Percentiles rank a stretch among this genome's conserved stretches.
phyloP scores from a whole-genome alignment of 306 rosid species.

The barrel medic (Medicago truncatula) region DNA sequence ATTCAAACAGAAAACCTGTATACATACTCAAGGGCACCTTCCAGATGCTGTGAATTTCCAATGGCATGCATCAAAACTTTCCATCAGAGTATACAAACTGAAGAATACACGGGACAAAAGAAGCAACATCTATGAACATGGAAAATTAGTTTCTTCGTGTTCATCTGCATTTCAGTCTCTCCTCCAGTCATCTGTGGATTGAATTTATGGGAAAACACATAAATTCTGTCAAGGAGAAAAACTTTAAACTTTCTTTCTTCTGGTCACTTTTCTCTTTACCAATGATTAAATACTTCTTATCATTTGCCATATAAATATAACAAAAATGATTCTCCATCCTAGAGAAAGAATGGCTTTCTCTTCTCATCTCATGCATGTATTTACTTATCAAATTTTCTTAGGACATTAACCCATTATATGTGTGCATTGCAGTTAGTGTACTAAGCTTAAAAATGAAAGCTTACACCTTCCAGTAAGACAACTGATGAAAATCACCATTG shows the following conservation, averaged over 20 bases:
- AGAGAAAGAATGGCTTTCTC: constrained; percentile 1
- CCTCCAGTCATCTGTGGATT: neutral
- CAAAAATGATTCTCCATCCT: neutral
- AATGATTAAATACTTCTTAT: neutral
- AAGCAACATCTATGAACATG: too few relatives aligned
- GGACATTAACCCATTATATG: neutral
- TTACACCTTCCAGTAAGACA: neutral
- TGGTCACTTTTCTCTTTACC: neutral
- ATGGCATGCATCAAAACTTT: too few relatives aligned
- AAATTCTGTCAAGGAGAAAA: neutral
- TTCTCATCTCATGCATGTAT: neutral
- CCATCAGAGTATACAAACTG: too few relatives aligned
- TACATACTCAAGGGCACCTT: neutral
- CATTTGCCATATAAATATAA: neutral
- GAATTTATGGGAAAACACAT: constrained; percentile 9
- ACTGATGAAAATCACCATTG: neutral
- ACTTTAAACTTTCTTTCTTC: neutral
- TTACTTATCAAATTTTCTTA: neutral
- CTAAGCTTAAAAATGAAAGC: neutral
- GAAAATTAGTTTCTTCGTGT: neutral
- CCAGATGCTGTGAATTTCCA: too few relatives aligned
- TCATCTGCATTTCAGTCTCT: neutral
- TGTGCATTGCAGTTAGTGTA: neutral
- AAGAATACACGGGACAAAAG: too few relatives aligned
- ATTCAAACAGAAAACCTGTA: neutral